These are phyloP conservation scores for Chaetomium olivaceum DNA, from an alignment of 2,329 filamentous ascomycete genomes.

Conservation along the genomic window DNA sequence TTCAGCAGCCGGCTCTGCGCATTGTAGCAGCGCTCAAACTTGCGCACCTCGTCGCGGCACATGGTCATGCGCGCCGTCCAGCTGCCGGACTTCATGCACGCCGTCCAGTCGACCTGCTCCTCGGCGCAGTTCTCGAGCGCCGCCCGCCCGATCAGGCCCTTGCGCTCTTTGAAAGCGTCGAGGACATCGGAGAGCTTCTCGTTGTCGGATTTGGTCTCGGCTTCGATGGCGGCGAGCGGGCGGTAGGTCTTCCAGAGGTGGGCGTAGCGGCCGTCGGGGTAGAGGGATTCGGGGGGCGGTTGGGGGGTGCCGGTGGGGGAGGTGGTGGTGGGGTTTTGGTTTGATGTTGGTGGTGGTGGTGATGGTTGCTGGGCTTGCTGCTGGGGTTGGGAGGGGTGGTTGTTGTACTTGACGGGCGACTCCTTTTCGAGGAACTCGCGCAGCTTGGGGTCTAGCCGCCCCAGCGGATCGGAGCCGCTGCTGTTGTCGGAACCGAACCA, in stretches of 20 bases:
- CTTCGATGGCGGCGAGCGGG: conserved; percentile 68
- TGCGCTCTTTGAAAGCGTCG: conserved; percentile 80
- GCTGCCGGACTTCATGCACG: conserved; percentile 76
- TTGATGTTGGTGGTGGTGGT: conserved; percentile 13
- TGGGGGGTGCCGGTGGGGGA: conserved; percentile 4
- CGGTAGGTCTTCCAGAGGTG: conserved; percentile 92
- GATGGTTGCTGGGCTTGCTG: conserved; percentile 11
- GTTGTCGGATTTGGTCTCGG: conserved; percentile 69
- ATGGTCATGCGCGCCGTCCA: conserved; percentile 71
- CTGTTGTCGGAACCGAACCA: conserved; percentile 50
- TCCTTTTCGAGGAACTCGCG: conserved; percentile 84
- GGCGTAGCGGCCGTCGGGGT: conserved; percentile 66
- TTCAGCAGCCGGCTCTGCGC: conserved; percentile 91
- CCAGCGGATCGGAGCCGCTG: conserved; percentile 60
- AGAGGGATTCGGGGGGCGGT: conserved; percentile 55
- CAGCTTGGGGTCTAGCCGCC: conserved; percentile 77
- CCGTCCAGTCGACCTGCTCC: conserved; percentile 78
- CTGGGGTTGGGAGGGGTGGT: neutral
- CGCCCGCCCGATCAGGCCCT: conserved; percentile 72
- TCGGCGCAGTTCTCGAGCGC: conserved; percentile 92
- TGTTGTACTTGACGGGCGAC: conserved; percentile 68
- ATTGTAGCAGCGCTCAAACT: conserved; percentile 83
- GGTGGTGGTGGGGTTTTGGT: neutral
- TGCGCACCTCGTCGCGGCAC: conserved; percentile 75
- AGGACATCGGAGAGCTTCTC: conserved; percentile 80